phyloP scores from a whole-genome alignment of 148 eudicot species.

The Pouteria glomerata region DNA sequence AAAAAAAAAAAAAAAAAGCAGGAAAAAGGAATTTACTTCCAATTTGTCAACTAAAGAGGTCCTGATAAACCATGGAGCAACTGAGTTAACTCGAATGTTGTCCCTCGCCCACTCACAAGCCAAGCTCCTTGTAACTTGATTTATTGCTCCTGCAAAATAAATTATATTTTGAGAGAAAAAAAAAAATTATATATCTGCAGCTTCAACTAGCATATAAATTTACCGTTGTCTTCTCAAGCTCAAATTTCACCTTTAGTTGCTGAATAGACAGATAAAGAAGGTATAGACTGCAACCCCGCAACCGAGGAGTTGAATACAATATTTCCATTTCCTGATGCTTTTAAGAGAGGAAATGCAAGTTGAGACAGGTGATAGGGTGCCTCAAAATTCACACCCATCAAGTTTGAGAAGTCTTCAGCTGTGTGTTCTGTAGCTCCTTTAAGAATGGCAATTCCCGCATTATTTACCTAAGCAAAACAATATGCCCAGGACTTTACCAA shows the following conservation, averaged over 20 bases:
- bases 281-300: constrained; percentile 28
- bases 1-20: background rate
- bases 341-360: constrained; percentile 37
- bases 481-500: background rate
- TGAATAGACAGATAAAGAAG: constrained; percentile 25
- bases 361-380: constrained; percentile 38
- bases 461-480: constrained; percentile 28
- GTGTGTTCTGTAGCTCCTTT: constrained; percentile 25
- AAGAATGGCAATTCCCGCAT: constrained; percentile 28
- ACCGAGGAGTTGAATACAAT: constrained; percentile 45
- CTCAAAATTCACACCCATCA: constrained; percentile 35
- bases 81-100: constrained; percentile 30
- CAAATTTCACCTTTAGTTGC: constrained; percentile 39
- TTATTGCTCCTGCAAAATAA: constrained; percentile 31
- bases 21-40: background rate
- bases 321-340: constrained; percentile 29
- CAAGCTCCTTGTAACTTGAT: constrained; percentile 34
- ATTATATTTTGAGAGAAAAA: no score
- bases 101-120: constrained; percentile 49
- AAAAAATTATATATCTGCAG: no score
- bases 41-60: constrained; percentile 13
- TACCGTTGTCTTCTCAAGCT: no score
- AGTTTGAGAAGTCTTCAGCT: constrained; percentile 18
- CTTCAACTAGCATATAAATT: no score
- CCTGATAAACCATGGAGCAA: constrained; percentile 26